Evolutionary conservation across 192 early-diverging fungal genomes (phyloP), one percentile per base, ranked within the genome.

Genomic region (Coemansia sp.): DNA sequence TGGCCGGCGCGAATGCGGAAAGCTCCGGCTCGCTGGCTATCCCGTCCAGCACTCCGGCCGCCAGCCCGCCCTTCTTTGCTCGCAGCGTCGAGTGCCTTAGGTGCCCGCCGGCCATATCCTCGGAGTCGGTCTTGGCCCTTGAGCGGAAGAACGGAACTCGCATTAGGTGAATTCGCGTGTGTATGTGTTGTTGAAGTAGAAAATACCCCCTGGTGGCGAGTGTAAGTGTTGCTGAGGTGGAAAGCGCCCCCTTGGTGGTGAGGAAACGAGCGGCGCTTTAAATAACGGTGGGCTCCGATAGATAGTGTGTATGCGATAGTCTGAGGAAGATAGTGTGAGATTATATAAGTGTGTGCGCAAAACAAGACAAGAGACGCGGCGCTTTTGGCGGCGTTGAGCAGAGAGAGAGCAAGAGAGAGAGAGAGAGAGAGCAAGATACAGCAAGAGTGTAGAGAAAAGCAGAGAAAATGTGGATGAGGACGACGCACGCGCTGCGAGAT

Each of bases 91-190:
- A 20, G 15, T 39, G 53, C 51, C 22, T 49, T 27, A n/a, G n/a
- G n/a, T n/a, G n/a, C n/a, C n/a, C n/a, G n/a, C n/a, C n/a, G n/a
- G n/a, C n/a, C n/a, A 27, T 27, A 11, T 49, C 46, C 22, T 49
- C 46, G 0, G 46, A 6, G 46, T 49, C 46, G 39, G 39, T 56
- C 35, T 42, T 31, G 6, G 60, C 38, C 71, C 65, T 69, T 41
- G 54, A 53, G 12, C 77, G 77, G 68, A 80, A 80, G 42, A 80
- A 80, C 42, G 77, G 77, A 0, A 80, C 68, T 58, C 64, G 62
- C 77, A 80, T 80, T 25, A 57, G 35, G 11, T 25, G 39, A n/a
- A 14, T 38, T 42, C 38, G 11, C 4, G 25, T 35, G 57, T 57
- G 25, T 58, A 42, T 20, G 15, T 46, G 20, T 8, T 8, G 11